Evolutionary conservation across 345 rosid genomes (phyloP).

Genomic region (Lepidium africanum): DNA sequence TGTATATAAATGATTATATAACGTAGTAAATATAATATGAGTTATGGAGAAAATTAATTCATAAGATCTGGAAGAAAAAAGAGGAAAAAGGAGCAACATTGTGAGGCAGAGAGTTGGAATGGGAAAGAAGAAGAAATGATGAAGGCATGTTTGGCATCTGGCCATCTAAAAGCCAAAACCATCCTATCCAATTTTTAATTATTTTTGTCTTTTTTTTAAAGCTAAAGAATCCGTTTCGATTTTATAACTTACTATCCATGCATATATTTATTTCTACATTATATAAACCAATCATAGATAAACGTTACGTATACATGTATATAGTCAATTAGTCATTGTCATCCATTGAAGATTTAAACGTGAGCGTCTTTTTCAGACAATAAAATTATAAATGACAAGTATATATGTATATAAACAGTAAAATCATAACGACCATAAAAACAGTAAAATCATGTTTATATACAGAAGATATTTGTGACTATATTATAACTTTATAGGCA

Average conservation of each 20-base stretch:
- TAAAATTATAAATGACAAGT: not conserved
- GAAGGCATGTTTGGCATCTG: slow-evolving; percentile 36
- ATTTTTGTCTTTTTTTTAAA: slow-evolving; percentile 18
- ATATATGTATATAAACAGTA: not conserved
- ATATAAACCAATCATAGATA: not conserved
- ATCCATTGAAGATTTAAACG: slow-evolving; percentile 15
- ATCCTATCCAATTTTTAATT: slow-evolving; percentile 25
- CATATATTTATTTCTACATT: not conserved
- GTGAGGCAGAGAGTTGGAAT: slow-evolving; percentile 20
- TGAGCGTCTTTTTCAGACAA: slow-evolving; percentile 9
- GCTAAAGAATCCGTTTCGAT: slow-evolving; percentile 25
- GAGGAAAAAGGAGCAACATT: slow-evolving; percentile 14
- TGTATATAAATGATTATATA: too few species aligned
- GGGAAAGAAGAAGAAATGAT: slow-evolving; percentile 23
- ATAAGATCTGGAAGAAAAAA: not conserved
- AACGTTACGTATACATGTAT: not conserved
- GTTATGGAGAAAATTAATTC: too few species aligned
- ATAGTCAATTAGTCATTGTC: slow-evolving; percentile 14
- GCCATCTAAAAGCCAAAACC: slow-evolving; percentile 24
- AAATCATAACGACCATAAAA: too few species aligned
- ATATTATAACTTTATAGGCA: too few species aligned
- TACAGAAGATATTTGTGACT: not conserved
- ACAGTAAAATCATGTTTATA: not conserved
- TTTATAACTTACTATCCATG: slow-evolving; percentile 15
- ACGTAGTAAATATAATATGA: too few species aligned